phyloP scores from a whole-genome alignment of 352 stramenopile genomes.

The Pythium monospermum region DNA sequence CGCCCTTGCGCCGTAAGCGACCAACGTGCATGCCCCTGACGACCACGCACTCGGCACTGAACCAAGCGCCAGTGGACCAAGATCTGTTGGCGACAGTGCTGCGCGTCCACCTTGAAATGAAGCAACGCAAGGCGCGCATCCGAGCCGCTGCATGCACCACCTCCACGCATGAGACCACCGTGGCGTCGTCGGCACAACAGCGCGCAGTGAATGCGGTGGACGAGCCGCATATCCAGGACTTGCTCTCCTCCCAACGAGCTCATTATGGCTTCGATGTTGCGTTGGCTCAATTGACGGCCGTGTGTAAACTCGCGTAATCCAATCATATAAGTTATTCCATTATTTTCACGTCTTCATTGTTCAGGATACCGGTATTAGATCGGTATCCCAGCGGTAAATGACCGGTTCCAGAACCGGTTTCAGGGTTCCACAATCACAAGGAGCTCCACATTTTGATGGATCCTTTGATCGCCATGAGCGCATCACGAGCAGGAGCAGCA shows the following conservation, averaged over 20 bases:
- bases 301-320: conserved; percentile 14
- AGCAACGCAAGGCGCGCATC: conserved; percentile 23
- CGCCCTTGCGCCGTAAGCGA: conserved; percentile 3
- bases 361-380: too few relatives aligned
- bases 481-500: conserved; percentile 64
- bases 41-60: neutral
- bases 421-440: too few relatives aligned
- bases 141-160: neutral
- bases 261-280: conserved; percentile 35
- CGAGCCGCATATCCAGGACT: conserved; percentile 24
- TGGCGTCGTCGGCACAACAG: conserved; percentile 17
- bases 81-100: conserved; percentile 38
- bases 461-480: conserved; percentile 24
- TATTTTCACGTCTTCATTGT: too few relatives aligned
- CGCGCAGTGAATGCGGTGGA: conserved; percentile 26
- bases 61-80: conserved; percentile 25
- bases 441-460: conserved; percentile 29
- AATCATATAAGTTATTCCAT: conserved; percentile 11
- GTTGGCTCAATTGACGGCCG: conserved; percentile 23
- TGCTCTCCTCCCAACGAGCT: conserved; percentile 21
- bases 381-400: too few relatives aligned
- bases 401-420: too few relatives aligned
- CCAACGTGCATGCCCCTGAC: neutral
- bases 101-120: conserved; percentile 29
- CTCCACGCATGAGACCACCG: conserved; percentile 3